phyloP scores from a whole-genome alignment of 371 early-diverging fungal species.

The Coemansia sp. region DNA sequence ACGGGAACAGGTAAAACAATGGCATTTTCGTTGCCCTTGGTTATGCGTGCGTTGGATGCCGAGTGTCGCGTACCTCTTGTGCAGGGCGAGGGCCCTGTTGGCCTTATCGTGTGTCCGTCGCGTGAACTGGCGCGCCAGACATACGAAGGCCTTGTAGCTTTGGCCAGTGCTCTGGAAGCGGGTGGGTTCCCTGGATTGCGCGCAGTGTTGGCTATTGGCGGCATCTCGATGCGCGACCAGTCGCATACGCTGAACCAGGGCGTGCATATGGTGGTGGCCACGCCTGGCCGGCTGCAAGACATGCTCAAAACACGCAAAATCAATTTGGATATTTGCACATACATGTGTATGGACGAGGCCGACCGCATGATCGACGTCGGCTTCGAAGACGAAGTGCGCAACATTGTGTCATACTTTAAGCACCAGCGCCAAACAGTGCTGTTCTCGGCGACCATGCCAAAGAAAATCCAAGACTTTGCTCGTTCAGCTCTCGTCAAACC shows the following conservation, averaged over 20 bases:
- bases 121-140: slow-evolving; percentile 96
- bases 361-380: slow-evolving; percentile 96
- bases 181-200: slow-evolving; percentile 75
- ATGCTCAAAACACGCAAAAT: slow-evolving; percentile 84
- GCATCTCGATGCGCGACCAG: slow-evolving; percentile 93
- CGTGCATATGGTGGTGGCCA: slow-evolving; percentile 94
- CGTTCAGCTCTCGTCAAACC: slow-evolving; percentile 84
- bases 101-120: slow-evolving; percentile 90
- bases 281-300: slow-evolving; percentile 97
- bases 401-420: slow-evolving; percentile 86
- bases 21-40: slow-evolving; percentile 85
- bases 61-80: slow-evolving; percentile 61
- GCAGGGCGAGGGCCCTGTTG: slow-evolving; percentile 78
- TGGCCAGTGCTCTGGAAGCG: slow-evolving; percentile 66
- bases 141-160: slow-evolving; percentile 60
- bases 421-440: slow-evolving; percentile 89
- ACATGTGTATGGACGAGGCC: slow-evolving; percentile 92
- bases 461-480: slow-evolving; percentile 95
- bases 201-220: slow-evolving; percentile 87
- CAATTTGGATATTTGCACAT: slow-evolving; percentile 68
- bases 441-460: slow-evolving; percentile 97
- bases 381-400: slow-evolving; percentile 90
- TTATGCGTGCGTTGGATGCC: slow-evolving; percentile 88
- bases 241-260: slow-evolving; percentile 76
- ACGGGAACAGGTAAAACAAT: slow-evolving; percentile 99